Conservation (phyloP, 345 rosid species). For the Citrus sp. region DNA sequence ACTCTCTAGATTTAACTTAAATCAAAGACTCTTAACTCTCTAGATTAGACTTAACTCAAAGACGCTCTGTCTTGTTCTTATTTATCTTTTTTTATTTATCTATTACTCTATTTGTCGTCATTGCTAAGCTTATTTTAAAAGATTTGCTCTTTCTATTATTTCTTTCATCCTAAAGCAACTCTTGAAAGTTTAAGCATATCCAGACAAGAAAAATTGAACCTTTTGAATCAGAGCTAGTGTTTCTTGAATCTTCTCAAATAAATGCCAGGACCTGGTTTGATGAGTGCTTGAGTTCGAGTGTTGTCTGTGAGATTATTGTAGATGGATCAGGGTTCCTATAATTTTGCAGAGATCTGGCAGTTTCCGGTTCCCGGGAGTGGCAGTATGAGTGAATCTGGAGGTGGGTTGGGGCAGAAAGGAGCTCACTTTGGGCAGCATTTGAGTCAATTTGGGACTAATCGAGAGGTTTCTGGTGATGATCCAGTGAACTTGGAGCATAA, state of each 20-base stretch:
- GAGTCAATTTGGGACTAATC: conserved; percentile 32
- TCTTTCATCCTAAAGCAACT: not conserved
- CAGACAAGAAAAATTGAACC: not conserved
- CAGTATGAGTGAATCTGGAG: conserved; percentile 11
- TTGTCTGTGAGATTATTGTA: not conserved
- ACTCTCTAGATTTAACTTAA: not conserved
- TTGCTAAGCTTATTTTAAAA: not conserved
- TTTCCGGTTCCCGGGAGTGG: conserved; percentile 49
- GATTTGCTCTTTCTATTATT: not conserved
- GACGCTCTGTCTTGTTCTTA: not conserved
- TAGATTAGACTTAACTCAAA: not conserved
- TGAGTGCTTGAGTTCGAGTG: not conserved
- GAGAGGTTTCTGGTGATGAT: conserved; percentile 34
- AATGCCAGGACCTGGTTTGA: not conserved
- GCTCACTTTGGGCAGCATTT: conserved; percentile 31
- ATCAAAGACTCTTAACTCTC: not conserved
- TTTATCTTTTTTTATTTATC: not conserved
- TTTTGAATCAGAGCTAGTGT: not conserved
- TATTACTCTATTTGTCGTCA: not conserved
- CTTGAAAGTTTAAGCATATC: not conserved
- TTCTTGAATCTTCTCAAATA: not conserved
- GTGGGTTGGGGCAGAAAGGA: conserved; percentile 29
- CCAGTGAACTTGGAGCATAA: conserved; percentile 39
- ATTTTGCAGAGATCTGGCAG: conserved; percentile 81
- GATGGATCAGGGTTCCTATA: conserved; percentile 70